Conservation (phyloP, 257 asterid genomes). For the Lithospermum erythrorhizon region DNA sequence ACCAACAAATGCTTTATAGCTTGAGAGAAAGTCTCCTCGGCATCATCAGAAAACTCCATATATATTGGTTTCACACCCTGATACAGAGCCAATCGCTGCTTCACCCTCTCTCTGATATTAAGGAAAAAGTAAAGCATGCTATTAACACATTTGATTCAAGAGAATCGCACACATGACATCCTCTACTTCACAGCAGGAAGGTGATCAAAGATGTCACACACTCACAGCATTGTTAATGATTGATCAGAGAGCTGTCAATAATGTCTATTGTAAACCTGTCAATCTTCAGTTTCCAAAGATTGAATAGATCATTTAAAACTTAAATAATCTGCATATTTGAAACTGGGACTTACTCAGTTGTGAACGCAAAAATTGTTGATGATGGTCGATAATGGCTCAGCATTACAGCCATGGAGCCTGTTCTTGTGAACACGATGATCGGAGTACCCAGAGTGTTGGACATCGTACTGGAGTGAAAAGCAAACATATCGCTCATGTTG, state of each 20-base stretch:
- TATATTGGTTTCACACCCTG: constrained; percentile 85
- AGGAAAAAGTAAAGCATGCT: background rate
- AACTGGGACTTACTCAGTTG: constrained; percentile 49
- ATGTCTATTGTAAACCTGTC: too few species aligned
- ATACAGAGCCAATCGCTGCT: constrained; percentile 75
- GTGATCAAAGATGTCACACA: too few species aligned
- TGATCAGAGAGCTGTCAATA: too few species aligned
- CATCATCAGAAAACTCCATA: constrained; percentile 79
- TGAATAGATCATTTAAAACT: too few species aligned
- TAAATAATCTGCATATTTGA: background rate
- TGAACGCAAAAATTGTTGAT: constrained; percentile 77
- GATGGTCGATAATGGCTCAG: constrained; percentile 87
- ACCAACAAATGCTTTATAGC: constrained; percentile 82
- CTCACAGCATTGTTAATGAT: too few species aligned
- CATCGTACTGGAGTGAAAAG: constrained; percentile 78
- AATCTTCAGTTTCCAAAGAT: too few species aligned
- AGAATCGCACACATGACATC: background rate
- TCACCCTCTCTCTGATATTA: constrained; percentile 66
- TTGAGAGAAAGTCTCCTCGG: constrained; percentile 83
- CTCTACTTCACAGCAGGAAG: background rate
- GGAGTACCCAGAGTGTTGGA: constrained; percentile 83
- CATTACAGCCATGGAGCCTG: constrained; percentile 83
- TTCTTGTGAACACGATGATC: constrained; percentile 91
- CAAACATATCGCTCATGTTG: constrained; percentile 92
- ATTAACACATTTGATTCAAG: background rate